These are phyloP conservation scores for Endogone sp. DNA, from an alignment of 192 early-diverging fungal genomes.

Conservation along the genomic window DNA sequence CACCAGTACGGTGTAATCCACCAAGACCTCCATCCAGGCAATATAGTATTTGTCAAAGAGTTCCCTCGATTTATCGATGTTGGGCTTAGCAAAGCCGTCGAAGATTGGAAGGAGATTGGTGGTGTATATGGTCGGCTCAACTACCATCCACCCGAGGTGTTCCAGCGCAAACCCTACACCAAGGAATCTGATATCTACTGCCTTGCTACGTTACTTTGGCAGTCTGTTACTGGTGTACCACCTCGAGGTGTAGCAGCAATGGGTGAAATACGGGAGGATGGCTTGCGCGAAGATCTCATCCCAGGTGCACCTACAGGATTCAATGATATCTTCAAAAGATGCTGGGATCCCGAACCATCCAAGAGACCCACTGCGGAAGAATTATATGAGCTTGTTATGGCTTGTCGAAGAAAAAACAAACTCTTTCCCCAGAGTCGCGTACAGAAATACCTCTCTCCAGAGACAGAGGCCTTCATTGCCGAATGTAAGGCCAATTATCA, in stretches of 20 bases:
- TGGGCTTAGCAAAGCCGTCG: background rate
- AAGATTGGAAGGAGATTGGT: background rate
- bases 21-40: background rate
- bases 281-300: background rate
- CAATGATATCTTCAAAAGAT: background rate
- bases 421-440: background rate
- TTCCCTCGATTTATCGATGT: background rate
- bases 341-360: background rate
- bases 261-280: background rate
- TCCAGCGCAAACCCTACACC: conserved; percentile 3
- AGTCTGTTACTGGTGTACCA: background rate
- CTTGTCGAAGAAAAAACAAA: background rate
- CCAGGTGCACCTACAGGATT: background rate
- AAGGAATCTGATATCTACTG: conserved; percentile 6
- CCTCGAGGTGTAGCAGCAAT: background rate
- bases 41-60: background rate
- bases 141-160: conserved; percentile 8
- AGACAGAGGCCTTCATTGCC: background rate
- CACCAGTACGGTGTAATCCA: background rate
- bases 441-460: background rate
- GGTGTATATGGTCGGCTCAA: background rate
- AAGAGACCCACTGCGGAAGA: background rate
- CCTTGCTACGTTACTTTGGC: conserved; percentile 8
- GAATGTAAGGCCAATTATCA: background rate
- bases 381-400: background rate